Base-by-base conservation (phyloP, 345 rosid genomes). In the Eutrema heterophyllum region DNA sequence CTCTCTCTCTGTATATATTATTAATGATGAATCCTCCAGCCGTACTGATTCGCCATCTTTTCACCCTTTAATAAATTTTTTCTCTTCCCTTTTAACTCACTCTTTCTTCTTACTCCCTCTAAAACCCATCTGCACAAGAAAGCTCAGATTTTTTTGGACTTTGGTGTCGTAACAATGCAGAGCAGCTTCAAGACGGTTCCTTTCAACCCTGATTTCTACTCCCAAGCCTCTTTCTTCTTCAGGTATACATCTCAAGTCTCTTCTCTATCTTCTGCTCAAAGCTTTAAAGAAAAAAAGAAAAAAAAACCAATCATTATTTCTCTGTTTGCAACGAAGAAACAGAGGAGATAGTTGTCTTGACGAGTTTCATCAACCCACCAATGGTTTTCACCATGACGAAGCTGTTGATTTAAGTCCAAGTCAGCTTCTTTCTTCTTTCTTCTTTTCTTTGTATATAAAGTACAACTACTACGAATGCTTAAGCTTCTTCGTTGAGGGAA, bases 401-500 rank as follows among this genome's bases (percentile, higher is more conserved):
- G 81, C 92, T 68, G 83, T 84, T 78, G 86, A 83, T 83, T 86
- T 91, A 81, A 91, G 87, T 81, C 82, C 94, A 88, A 88, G 98
- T 94, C 76, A 80, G 32, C 35, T 61, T 52, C 64, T 45, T 73
- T 48, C n/a, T 67, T 35, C 29, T 41, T 50, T 40, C 50, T 62
- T 63, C 40, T n/a, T 38, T 7, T 43, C 5, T 11, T 64, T 41
- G 36, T 24, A n/a, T 4, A 61, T 21, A 21, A 21, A 24, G 35
- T 15, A 55, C 41, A 45, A 45, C 33, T 5, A 35, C 7, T 60
- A 26, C 40, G 50, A 50, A 51, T 35, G 38, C 41, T 15, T 14
- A 21, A 16, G 68, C 68, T 75, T 75, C 12, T 75, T 75, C 12
- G 35, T 70, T 76, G 39, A 49, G 10, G 26, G 69, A 69, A 60